Evolutionary conservation across 164 flowering plant genomes (phyloP), one percentile per base, ranked within the genome.

Genomic region (Nelumbo lutea): DNA sequence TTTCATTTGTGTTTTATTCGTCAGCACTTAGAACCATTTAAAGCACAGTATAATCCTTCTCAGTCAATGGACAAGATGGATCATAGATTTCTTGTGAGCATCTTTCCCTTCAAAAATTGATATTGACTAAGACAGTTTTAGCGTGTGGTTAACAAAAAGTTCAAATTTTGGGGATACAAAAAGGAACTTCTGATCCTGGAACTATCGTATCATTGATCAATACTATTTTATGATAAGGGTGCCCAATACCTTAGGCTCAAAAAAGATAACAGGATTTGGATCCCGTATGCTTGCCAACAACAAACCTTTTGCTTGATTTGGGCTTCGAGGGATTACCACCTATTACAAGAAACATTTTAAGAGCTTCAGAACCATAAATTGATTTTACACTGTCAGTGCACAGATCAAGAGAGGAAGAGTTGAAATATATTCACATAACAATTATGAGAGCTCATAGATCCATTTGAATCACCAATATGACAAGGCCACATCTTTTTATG

Each of bases 321-420:
- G 99, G 72, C 99, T 86, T 66, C 97, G 87, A 67, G 99, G 99
- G 50, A 95, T 86, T 53, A 95, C 99, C 52, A 95, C 99, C 99
- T 91, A 48, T 47, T 42, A 65, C 55, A 58, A 59, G 53, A 42
- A 65, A 68, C 9, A 62, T 38, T 66, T 4, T 3, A 10, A 45
- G 56, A 44, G 52, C 53, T n/a, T 50, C 13, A 65, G 51, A 61
- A 59, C 9, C n/a, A 10, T 9, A 27, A 9, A 53, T 3, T 48
- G 59, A 50, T 9, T 15, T 65, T 8, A 0, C 15, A 9, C 8
- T 58, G 14, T 14, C 38, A 27, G 13, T 43, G 10, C 57, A 69
- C 60, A 59, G 57, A 72, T 53, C 15, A 43, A 66, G 41, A 52
- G 39, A 60, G 41, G 13, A 60, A 57, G 40, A 40, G 10, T 59